Conservation (phyloP, 1,139 yeast species). For the Kodamaea arcana region DNA sequence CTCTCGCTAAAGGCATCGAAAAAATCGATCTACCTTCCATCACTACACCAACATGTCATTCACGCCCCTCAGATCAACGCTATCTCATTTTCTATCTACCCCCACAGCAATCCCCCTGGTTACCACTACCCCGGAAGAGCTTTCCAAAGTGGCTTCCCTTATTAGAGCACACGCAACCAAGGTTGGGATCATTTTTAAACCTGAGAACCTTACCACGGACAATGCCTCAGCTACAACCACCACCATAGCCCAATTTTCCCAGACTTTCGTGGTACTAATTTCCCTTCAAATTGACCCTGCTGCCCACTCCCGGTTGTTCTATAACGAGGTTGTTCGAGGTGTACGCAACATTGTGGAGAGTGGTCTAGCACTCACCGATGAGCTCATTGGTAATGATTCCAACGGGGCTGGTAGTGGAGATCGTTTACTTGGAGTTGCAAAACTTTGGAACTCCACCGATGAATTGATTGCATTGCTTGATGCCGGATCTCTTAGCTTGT, state of each 20-base stretch:
- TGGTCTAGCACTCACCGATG: slow-evolving; percentile 18
- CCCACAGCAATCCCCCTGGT: slow-evolving; percentile 38
- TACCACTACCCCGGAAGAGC: slow-evolving; percentile 48
- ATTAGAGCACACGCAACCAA: slow-evolving; percentile 79
- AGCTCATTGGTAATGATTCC: slow-evolving; percentile 2
- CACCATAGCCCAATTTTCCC: slow-evolving; percentile 50
- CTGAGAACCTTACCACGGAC: slow-evolving; percentile 42
- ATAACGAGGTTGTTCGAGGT: slow-evolving; percentile 32
- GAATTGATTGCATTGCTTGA: slow-evolving; percentile 32
- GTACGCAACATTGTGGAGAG: slow-evolving; percentile 27
- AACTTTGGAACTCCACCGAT: slow-evolving; percentile 62
- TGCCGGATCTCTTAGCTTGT: slow-evolving; percentile 49
- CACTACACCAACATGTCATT: too few relatives aligned
- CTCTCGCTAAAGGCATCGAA: too few relatives aligned
- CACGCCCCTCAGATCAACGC: slow-evolving; percentile 1
- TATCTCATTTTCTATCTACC: not conserved
- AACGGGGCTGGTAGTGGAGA: slow-evolving; percentile 6
- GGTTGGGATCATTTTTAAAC: slow-evolving; percentile 70
- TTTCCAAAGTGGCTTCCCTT: slow-evolving; percentile 53
- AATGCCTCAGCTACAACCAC: slow-evolving; percentile 42
- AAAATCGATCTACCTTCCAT: too few relatives aligned
- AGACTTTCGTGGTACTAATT: slow-evolving; percentile 39
- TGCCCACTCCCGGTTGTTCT: slow-evolving; percentile 37
- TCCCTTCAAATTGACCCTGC: slow-evolving; percentile 33
- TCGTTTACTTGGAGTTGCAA: slow-evolving; percentile 58